Evolutionary conservation across 1,139 yeast species (phyloP), one percentile per base, ranked within the genome.

Genomic region (Candida sojae): DNA sequence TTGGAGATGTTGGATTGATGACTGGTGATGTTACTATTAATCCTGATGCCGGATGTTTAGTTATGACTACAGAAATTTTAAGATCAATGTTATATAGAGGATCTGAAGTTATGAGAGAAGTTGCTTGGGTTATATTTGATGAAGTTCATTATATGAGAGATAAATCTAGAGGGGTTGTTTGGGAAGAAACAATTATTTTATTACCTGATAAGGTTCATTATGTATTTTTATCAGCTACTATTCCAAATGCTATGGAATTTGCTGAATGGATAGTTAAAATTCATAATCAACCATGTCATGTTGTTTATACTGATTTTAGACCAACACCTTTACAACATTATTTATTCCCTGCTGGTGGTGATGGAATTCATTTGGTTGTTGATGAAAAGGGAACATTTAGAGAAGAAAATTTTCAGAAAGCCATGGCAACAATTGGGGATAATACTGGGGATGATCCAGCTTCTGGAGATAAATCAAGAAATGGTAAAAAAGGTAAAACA

Each of bases 281-380:
- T 49, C 99, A 93, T 64, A 78, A 82, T 42, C 99, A 95, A 67
- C 99, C 99, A 2, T 95, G 99, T 64, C 99, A 95, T 67, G 96
- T 95, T 66, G 99, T 95, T 25, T 95, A 93, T 67, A 95, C 99
- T 1, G 97, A 95, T 70, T 95, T 92, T 79, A 84, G 99, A 67
- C 99, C 99, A 26, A 95, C 99, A 9, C 99, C 99, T 2, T 77
- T 95, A 56, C 99, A 95, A 67, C 99, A 93, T 71, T 95, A 93
- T 61, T 75, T 93, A 51, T 95, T 93, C 74, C 99, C 99, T 21
- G 96, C 96, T 28, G 96, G 92, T 47, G 98, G 99, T 48, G 96
- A 89, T 64, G 99, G 99, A 49, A 95, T 95, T 51, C 96, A 93
- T 67, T 77, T 95, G 57, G 99, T 95, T 17, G 98, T 95, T 39